A percentile compares a stretch with the other conserved stretches of the same genome.
Evolutionary conservation across 2,329 filamentous ascomycete genomes (phyloP).

Genomic region (Ceratocystis variospora): DNA sequence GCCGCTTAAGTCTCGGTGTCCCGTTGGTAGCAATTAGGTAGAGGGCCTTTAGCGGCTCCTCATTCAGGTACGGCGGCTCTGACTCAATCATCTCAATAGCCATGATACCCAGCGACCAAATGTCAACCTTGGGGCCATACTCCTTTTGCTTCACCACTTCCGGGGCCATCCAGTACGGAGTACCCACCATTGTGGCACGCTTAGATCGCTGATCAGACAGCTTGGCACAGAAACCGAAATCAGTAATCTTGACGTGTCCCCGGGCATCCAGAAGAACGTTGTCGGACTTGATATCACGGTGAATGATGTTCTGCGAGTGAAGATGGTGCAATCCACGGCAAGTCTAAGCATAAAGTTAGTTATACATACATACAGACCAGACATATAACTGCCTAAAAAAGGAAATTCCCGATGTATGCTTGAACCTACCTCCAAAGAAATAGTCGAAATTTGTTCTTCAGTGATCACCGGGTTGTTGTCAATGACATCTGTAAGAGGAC

Average conservation of each 20-base stretch:
- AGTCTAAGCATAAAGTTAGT: constrained; percentile 43
- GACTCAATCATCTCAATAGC: constrained; percentile 99
- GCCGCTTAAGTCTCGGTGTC: constrained; percentile 92
- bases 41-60: constrained; percentile 91
- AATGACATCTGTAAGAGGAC: constrained; percentile 93
- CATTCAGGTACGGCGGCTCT: constrained; percentile 93
- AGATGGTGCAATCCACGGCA: constrained; percentile 90
- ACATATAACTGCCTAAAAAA: background rate
- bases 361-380: constrained; percentile 19
- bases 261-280: constrained; percentile 90
- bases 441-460: constrained; percentile 95
- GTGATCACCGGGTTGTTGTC: constrained; percentile 91
- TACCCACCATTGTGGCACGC: constrained; percentile 97
- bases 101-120: constrained; percentile 99
- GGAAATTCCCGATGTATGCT: background rate
- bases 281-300: constrained; percentile 98
- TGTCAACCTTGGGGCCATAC: constrained; percentile 95
- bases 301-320: constrained; percentile 92
- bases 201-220: constrained; percentile 93
- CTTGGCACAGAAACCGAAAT: constrained; percentile 98
- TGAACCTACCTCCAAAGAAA: constrained; percentile 69
- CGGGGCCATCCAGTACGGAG: constrained; percentile 99
- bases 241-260: constrained; percentile 95
- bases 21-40: constrained; percentile 98
- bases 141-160: constrained; percentile 99